Evolutionary conservation across 768 basidiomycete genomes (phyloP).

Genomic region (Agrocybe pediades): DNA sequence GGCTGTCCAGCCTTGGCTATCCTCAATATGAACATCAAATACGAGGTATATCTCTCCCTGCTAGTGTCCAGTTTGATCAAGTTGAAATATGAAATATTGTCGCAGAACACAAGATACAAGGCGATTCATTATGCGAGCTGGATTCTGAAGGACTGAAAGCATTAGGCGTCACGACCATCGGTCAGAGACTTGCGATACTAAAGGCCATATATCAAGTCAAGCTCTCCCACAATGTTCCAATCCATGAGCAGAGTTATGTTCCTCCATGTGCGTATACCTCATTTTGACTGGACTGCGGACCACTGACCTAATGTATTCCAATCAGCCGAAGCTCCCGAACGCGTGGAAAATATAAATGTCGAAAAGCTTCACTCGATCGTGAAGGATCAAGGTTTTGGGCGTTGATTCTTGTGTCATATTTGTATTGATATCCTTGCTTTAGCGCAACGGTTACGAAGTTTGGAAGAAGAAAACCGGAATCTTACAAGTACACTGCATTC

Average conservation of each 20-base stretch:
- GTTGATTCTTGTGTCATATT: constrained; percentile 3
- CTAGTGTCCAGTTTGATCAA: constrained; percentile 1
- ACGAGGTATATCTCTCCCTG: constrained; percentile 51
- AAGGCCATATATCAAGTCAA: constrained; percentile 92
- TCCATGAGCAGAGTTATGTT: constrained; percentile 83
- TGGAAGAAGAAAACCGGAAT: constrained; percentile 81
- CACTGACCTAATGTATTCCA: constrained; percentile 7
- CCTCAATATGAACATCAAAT: constrained; percentile 85
- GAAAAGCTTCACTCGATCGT: constrained; percentile 69
- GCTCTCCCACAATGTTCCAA: constrained; percentile 76
- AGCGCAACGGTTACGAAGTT: constrained; percentile 67
- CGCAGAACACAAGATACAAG: constrained; percentile 84
- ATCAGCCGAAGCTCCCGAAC: constrained; percentile 33
- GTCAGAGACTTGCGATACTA: constrained; percentile 89
- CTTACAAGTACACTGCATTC: constrained; percentile 63
- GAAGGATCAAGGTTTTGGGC: constrained; percentile 67
- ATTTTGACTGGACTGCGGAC: not conserved
- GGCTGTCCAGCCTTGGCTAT: constrained; percentile 76
- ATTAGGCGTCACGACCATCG: constrained; percentile 86
- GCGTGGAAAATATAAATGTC: constrained; percentile 47
- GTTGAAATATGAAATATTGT: not conserved
- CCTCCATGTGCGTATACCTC: constrained; percentile 71
- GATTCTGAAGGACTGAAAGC: constrained; percentile 85
- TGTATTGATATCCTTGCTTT: constrained; percentile 4
- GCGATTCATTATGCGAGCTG: constrained; percentile 84